Base-by-base conservation (phyloP, 2,329 filamentous ascomycete species). In the Coccinonectria pachysandricola region DNA sequence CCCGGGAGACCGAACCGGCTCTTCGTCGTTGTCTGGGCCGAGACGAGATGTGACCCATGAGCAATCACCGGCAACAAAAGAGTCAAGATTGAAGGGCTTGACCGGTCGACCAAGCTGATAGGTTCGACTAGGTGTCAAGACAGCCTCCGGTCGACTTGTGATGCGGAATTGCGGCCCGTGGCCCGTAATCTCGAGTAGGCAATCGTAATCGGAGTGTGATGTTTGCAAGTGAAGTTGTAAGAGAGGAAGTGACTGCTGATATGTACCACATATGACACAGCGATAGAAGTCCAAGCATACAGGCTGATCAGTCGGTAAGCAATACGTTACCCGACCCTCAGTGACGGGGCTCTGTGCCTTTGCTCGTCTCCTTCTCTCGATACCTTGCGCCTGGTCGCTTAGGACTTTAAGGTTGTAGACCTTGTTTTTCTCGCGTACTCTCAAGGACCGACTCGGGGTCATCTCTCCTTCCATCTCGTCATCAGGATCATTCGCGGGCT, bases 341-440 rank as follows among this genome's bases (percentile, higher is more conserved):
- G 49, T 53, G 19, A 35, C 31, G 13, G 35, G 41, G 33, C 30
- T 24, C 25, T 48, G 36, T 29, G 43, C 30, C 32, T 46, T 39
- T 31, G 42, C 33, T 29, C 42, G 42, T 42, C 57, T 57, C 35
- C 62, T 65, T 34, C 57, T 59, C 21, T 65, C 62, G 37, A 59
- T 67, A 4, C 70, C 68, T 26, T 69, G 60, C 5, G 68, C 68
- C 39, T 68, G 65, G 39, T 71, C 68, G 46, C 65, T 75, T 10
- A 76, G 51, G 8, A 65, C 55, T 43, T 73, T 75, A 19, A 76
- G 48, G 36, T 77, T 77, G 43, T 77, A 77, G 12, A 62, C 59
- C 33, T 66, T 65, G 30, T 60, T 62, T 21, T 54, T 55, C 11
- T 50, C 59, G 27, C 69, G 60, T 10, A 54, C 51, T 21, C 69